Conservation (phyloP, 2,329 filamentous ascomycete species). For the Falciphora oryzae region DNA sequence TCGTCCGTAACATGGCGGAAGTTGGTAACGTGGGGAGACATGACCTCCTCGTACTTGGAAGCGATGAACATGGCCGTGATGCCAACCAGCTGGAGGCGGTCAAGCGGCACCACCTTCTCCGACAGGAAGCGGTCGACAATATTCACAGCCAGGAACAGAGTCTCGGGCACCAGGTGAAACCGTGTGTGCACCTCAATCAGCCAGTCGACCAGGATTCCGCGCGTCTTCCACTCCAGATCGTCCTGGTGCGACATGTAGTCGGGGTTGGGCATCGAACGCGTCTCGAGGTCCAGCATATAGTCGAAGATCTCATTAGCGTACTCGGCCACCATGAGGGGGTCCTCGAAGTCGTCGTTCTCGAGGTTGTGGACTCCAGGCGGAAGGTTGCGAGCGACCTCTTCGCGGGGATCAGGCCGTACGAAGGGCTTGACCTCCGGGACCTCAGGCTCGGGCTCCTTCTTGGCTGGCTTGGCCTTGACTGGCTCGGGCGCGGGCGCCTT, state of each 20-base stretch:
- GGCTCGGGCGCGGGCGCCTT: constrained; percentile 40
- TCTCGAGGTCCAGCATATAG: constrained; percentile 84
- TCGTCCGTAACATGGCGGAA: constrained; percentile 97
- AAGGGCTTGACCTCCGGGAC: constrained; percentile 23
- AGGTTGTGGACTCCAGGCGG: constrained; percentile 53
- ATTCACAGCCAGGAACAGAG: constrained; percentile 93
- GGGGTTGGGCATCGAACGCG: constrained; percentile 73
- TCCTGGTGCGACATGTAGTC: constrained; percentile 94
- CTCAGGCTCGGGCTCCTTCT: constrained; percentile 26
- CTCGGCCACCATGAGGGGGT: constrained; percentile 96
- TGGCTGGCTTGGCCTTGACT: constrained; percentile 30
- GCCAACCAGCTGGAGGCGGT: constrained; percentile 92
- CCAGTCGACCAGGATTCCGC: constrained; percentile 96
- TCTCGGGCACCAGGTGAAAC: constrained; percentile 93
- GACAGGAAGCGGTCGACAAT: constrained; percentile 98
- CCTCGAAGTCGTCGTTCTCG: constrained; percentile 82
- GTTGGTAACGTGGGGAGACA: constrained; percentile 94
- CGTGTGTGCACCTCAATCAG: constrained; percentile 96
- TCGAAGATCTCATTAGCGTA: constrained; percentile 98
- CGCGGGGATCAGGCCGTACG: not conserved
- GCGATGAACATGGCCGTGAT: constrained; percentile 99
- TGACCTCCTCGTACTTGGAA: constrained; percentile 96
- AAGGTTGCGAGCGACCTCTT: not conserved
- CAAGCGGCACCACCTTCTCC: constrained; percentile 89
- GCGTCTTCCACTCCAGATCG: constrained; percentile 97